Conservation (phyloP, 192 early-diverging fungal genomes). For the Umbelopsis sp. region DNA sequence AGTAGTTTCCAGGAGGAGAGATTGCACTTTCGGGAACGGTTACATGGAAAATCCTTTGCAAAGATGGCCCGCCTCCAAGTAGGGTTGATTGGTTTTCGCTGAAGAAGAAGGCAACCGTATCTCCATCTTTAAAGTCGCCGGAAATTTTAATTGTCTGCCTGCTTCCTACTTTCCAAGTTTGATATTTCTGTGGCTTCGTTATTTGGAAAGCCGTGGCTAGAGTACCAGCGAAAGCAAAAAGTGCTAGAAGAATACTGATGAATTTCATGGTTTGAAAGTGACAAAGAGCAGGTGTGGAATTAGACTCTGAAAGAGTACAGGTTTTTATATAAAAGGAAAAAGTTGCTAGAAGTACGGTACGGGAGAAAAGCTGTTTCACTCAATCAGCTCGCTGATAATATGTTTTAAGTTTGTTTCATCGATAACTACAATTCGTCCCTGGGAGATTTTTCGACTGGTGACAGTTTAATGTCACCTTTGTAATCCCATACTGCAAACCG, state of each 20-base stretch:
- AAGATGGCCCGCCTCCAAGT: not conserved
- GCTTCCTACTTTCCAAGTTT: not conserved
- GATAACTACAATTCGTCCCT: constrained; percentile 25
- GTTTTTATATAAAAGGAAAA: too few relatives aligned
- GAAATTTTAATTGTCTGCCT: not conserved
- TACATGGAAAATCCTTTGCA: not conserved
- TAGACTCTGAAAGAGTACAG: too few relatives aligned
- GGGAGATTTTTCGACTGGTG: not conserved
- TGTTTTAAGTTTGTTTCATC: not conserved
- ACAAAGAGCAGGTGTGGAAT: too few relatives aligned
- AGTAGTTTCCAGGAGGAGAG: not conserved
- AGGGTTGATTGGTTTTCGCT: not conserved
- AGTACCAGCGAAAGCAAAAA: not conserved
- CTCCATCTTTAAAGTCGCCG: not conserved
- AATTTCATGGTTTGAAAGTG: not conserved
- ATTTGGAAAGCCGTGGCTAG: not conserved
- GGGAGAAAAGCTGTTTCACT: too few relatives aligned
- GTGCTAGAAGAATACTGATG: not conserved
- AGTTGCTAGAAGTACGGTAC: too few relatives aligned
- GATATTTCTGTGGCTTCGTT: not conserved
- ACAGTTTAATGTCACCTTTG: constrained; percentile 28
- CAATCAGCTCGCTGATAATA: not conserved
- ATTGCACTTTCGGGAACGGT: not conserved
- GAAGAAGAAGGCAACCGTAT: constrained; percentile 1
- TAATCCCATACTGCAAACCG: constrained; percentile 48